phyloP scores from a whole-genome alignment of 202 grass and related monocot genomes.

The Bolboschoenoplectus hybrid region DNA sequence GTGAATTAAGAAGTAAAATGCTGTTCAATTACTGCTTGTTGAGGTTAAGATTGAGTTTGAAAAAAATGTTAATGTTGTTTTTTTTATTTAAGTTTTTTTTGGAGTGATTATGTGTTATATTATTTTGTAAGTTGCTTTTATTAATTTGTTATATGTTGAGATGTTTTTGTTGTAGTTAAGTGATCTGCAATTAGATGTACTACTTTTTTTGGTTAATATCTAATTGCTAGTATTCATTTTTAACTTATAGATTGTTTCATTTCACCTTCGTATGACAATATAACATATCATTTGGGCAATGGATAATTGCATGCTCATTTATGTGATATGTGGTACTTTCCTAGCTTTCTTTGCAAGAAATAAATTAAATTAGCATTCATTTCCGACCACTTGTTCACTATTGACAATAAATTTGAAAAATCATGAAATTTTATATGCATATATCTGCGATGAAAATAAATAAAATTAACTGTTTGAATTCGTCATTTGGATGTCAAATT shows the following conservation, averaged over 20 bases:
- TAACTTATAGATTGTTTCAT: not conserved
- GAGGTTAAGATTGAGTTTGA: not conserved
- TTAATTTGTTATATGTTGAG: not conserved
- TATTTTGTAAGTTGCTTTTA: not conserved
- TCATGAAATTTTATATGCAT: too few species aligned
- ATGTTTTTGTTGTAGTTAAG: not conserved
- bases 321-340: not conserved
- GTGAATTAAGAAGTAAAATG: constrained; percentile 43
- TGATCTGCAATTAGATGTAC: not conserved
- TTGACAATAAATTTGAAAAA: too few species aligned
- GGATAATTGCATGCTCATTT: not conserved
- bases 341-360: not conserved
- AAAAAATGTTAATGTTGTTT: not conserved
- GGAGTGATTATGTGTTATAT: not conserved
- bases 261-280: not conserved
- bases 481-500: too few species aligned
- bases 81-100: not conserved
- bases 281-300: not conserved
- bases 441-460: too few species aligned
- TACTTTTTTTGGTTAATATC: not conserved
- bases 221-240: not conserved
- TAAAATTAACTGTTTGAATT: too few species aligned
- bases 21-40: constrained; percentile 9
- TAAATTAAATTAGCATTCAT: not conserved
- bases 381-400: too few species aligned